Base-by-base conservation (phyloP, 2,329 filamentous ascomycete genomes). In the Beauveria sp. region DNA sequence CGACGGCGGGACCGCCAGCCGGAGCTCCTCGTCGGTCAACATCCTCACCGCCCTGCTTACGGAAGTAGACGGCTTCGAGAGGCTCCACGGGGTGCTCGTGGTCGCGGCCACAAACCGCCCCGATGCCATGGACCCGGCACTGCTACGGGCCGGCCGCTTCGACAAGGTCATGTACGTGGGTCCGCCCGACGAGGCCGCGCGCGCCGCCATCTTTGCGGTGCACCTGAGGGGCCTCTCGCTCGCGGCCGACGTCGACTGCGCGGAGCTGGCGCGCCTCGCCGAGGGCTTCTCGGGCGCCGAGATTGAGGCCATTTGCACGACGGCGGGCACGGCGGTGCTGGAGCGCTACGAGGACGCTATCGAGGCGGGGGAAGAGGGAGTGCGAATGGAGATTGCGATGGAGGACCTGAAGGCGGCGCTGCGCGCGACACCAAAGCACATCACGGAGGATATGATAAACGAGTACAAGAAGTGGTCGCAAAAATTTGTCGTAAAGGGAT, bases 11-110 rank as follows among this genome's bases (percentile, higher is more conserved):
- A 75, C 67, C 8, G 28, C 64, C 8, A 68, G 70, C 3, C 43
- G 57, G 41, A 41, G 48, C 57, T 47, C 26, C 40, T 74, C 76
- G 24, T 84, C 87, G 1, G 81, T 96, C 53, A 94, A 97, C 70
- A 90, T 96, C 50, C 83, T 97, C 16, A 92, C 92, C 0, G 96
- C 92, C 2, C 77, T 97, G 30, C 82, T 97, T 5, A 96, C 92
- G 63, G 93, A 97, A 71, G 96, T 97, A 89, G 93, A 97, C 70
- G 93, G 93, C 52, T 96, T 97, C 66, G 91, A 96, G 72, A 80
- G 87, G 44, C 79, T 96, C 22, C 87, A 87, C 59, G 90, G 90
- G 61, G 92, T 97, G 0, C 83, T 96, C 62, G 88, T 97, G 16
- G 84, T 97, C 20, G 93, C 91, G 0, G 93, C 93, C 2, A 97